Evolutionary conservation across 2,329 filamentous ascomycete species (phyloP), one percentile per base, ranked within the genome.

Genomic region (Amauroascus niger): DNA sequence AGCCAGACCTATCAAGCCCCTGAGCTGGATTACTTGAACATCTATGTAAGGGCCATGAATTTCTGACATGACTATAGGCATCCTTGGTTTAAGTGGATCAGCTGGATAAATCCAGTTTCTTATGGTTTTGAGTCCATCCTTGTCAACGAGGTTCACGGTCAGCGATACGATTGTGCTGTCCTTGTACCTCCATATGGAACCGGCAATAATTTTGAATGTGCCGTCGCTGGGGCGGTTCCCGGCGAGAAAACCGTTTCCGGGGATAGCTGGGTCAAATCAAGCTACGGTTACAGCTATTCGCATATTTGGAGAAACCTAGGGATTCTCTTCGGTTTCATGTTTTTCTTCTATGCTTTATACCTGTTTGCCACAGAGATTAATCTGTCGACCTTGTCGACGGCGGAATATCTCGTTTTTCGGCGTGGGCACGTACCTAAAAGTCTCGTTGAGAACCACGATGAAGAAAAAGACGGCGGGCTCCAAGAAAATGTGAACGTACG

Each of bases 261-360:
- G 1, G 81, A 84, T 55, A 71, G 75, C 0, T 87, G 79, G 59
- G 79, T 86, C 3, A 64, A 70, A 2, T 65, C 70, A 0, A 77
- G 74, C 54, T 85, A 80, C 61, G 62, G 68, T 8, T 86, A 85
- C 64, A 74, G 69, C 13, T 78, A 77, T 59, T 71, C 71, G 0
- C 76, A 86, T 56, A 71, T 79, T 3, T 85, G 82, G 82, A 71
- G 84, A 8, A 87, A 88, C 62, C 76, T 86, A 55, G 84, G 84
- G 0, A 85, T 88, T 53, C 65, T 87, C 1, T 63, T 83, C 14
- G 83, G 67, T 0, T 86, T 87, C 66, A 67, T 84, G 49, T 60
- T 86, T 28, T 79, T 76, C 53, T 87, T 87, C 69, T 78, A 83
- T 69, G 55, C 67, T 2, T 59, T 83, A 1, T 87, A 88, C 67